Evolutionary conservation across 208 protist species (phyloP), one percentile per base, ranked within the genome.

Genomic region (Vickermania ingenoplastis): DNA sequence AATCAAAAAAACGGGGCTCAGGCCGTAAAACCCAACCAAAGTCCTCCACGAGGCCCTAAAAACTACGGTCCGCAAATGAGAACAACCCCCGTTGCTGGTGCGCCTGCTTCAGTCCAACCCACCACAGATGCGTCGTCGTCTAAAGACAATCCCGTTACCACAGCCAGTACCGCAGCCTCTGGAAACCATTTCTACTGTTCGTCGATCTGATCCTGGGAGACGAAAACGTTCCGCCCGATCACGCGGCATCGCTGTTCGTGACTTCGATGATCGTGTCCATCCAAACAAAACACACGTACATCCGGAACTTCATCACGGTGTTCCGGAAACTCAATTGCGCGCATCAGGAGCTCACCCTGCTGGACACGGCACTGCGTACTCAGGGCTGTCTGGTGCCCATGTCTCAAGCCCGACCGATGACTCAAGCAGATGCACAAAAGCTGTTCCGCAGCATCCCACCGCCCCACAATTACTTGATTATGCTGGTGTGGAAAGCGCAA

Each of bases 91-190:
- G 36, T 45, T 45, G 36, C 36, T 45, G 17, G 36, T 45, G 36
- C 36, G 36, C 36, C 36, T 45, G 36, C 36, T 45, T 45, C 36
- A 45, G 36, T 45, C 36, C 36, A 45, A 45, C 36, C 36, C 36
- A n/a, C 36, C 36, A 45, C 36, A 45, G 36, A 45, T 45, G 36
- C 36, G 36, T 45, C 36, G 17, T 17, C 36, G 36, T 45, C 36
- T 17, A 45, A 17, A 45, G 36, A 45, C 36, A 17, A 45, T 45
- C 36, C 36, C 36, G 17, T n/a, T 45, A 45, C 36, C 36, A 45
- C 36, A 45, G 36, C 36, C 36, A 45, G 36, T 45, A 45, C 36
- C 36, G 36, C 36, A 45, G 36, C 36, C 36, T 45, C 36, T 45
- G 36, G 36, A 7, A 45, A 45, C 36, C 11, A 45, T 45, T 45